Conservation (phyloP, 768 basidiomycete genomes). For the Suillus subalutaceus region DNA sequence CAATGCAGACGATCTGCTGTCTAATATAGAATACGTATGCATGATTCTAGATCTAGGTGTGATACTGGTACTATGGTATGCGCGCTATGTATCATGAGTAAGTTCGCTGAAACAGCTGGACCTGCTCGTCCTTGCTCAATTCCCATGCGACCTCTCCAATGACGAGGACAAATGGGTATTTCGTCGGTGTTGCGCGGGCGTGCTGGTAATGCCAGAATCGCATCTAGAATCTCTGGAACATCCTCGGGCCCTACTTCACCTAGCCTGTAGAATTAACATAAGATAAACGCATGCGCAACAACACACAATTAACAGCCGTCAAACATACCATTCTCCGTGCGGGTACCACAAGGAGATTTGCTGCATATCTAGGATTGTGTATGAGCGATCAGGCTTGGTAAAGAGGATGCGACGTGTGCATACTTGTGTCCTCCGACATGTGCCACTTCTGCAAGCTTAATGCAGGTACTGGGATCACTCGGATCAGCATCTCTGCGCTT, state of each 20-base stretch:
- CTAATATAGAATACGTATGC: neutral
- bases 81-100: neutral
- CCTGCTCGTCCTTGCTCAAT: constrained; percentile 58
- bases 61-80: neutral
- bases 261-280: constrained; percentile 45
- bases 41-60: neutral
- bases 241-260: constrained; percentile 61
- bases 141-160: constrained; percentile 82
- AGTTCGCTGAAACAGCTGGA: constrained; percentile 34
- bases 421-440: constrained; percentile 89
- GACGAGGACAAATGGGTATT: constrained; percentile 43
- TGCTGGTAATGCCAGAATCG: constrained; percentile 37
- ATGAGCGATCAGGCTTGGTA: constrained; percentile 9
- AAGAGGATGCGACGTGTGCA: constrained; percentile 28
- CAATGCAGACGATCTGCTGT: neutral
- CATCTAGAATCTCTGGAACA: constrained; percentile 55
- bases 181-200: constrained; percentile 29
- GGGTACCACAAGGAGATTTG: constrained; percentile 69
- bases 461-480: constrained; percentile 35
- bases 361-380: constrained; percentile 55
- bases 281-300: neutral
- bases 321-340: constrained; percentile 68
- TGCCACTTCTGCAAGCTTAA: constrained; percentile 62
- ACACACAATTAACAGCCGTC: neutral
- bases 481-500: constrained; percentile 35